phyloP scores from a whole-genome alignment of 257 asterid species.

The Anisodus acutangulus region DNA sequence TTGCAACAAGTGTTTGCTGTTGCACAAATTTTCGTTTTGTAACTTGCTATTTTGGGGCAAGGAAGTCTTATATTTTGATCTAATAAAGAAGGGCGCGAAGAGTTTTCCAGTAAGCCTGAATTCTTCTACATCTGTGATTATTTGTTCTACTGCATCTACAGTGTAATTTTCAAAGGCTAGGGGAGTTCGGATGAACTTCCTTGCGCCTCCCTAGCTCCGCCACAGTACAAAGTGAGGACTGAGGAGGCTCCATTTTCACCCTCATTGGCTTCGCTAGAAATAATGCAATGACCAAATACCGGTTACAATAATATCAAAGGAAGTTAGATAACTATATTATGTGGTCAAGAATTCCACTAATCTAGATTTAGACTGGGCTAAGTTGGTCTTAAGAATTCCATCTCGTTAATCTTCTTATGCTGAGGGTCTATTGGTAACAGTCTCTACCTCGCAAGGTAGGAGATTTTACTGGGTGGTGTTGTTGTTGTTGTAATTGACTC shows the following conservation, averaged over 20 bases:
- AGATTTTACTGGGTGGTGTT: too few relatives aligned
- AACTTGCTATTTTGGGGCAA: background rate
- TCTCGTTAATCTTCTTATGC: background rate
- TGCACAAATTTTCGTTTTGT: background rate
- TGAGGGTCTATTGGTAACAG: too few relatives aligned
- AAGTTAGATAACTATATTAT: background rate
- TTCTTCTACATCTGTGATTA: constrained; percentile 19
- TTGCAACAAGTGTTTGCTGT: constrained; percentile 27
- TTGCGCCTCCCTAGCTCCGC: background rate
- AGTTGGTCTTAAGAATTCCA: background rate
- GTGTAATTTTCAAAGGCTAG: background rate
- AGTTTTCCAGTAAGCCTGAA: background rate
- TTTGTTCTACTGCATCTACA: background rate
- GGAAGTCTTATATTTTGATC: constrained; percentile 3
- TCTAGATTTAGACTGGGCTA: background rate
- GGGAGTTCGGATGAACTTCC: background rate
- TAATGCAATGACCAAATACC: background rate
- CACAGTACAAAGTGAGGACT: background rate
- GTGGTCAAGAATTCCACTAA: background rate
- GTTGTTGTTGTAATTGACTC: background rate
- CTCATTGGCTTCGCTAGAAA: background rate
- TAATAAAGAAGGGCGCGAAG: background rate
- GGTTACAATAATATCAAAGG: background rate
- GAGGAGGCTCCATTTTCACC: background rate
- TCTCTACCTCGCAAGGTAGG: too few relatives aligned